A percentile compares a stretch with the other conserved stretches of the same genome.
Conservation (phyloP, 148 eudicot genomes). For the Linanthus parryae region DNA sequence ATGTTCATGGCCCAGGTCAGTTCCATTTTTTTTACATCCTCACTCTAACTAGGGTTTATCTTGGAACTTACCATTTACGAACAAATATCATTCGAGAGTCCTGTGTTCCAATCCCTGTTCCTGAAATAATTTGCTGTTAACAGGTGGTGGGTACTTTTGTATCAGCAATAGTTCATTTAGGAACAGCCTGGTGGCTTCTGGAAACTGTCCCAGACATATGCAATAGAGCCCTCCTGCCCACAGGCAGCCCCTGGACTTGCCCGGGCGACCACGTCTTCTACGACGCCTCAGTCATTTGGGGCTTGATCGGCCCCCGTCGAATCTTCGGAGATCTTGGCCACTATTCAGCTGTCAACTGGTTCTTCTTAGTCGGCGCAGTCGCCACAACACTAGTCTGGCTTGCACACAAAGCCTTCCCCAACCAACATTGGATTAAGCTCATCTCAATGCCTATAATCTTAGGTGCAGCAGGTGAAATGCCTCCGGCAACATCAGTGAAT, state of each 20-base stretch:
- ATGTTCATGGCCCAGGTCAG: constrained; percentile 14
- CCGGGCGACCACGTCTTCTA: constrained; percentile 37
- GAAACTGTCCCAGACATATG: constrained; percentile 36
- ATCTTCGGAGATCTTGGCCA: constrained; percentile 47
- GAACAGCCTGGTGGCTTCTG: constrained; percentile 61
- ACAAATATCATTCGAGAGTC: too few species aligned
- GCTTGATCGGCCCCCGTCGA: constrained; percentile 51
- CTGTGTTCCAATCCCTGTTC: background rate
- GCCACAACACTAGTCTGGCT: constrained; percentile 49
- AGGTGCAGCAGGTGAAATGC: constrained; percentile 41
- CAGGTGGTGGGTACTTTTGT: constrained; percentile 36
- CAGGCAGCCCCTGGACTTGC: constrained; percentile 50
- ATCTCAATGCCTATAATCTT: constrained; percentile 44
- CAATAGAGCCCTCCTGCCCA: constrained; percentile 17
- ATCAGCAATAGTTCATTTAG: constrained; percentile 42
- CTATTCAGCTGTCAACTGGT: constrained; percentile 42
- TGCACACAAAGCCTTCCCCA: constrained; percentile 34
- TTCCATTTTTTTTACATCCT: constrained; percentile 1
- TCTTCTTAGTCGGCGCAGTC: constrained; percentile 47
- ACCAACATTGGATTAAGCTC: constrained; percentile 37
- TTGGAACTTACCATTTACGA: too few species aligned
- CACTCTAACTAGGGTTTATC: too few species aligned
- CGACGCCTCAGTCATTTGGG: constrained; percentile 62
- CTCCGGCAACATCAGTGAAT: constrained; percentile 59
- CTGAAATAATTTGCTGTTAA: background rate